These are phyloP conservation scores for Coprinopsis cinerea DNA, from an alignment of 768 basidiomycete species.

Conservation along the genomic window DNA sequence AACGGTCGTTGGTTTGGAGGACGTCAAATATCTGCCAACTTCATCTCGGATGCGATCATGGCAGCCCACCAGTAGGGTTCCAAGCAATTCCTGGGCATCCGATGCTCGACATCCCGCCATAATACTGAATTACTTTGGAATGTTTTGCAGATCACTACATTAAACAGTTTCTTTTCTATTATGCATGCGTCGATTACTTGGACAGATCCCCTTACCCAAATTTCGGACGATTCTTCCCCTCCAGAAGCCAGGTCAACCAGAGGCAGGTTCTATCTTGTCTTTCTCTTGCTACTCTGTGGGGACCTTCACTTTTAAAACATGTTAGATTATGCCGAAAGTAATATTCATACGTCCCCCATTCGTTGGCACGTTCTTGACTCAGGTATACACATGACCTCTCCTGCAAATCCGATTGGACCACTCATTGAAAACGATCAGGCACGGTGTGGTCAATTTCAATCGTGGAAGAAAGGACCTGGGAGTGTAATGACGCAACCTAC, in stretches of 20 bases:
- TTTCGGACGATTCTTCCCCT: not conserved
- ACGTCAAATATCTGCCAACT: slow-evolving; percentile 77
- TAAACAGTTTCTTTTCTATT: slow-evolving; percentile 24
- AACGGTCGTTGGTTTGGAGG: slow-evolving; percentile 98
- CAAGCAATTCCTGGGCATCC: not conserved
- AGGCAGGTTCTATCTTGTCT: slow-evolving; percentile 18
- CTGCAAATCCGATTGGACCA: too few species aligned
- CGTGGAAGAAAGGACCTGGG: too few species aligned
- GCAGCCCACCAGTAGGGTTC: slow-evolving; percentile 67
- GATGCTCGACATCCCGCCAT: not conserved
- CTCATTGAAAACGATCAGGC: too few species aligned
- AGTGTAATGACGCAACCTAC: too few species aligned
- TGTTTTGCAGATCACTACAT: slow-evolving; percentile 19
- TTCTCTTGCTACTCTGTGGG: slow-evolving; percentile 1
- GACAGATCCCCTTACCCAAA: not conserved
- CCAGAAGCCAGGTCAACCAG: slow-evolving; percentile 7
- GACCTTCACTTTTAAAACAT: slow-evolving; percentile 9
- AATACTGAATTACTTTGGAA: slow-evolving; percentile 28
- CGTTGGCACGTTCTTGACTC: too few species aligned
- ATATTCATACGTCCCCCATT: slow-evolving; percentile 2
- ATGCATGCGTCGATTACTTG: slow-evolving; percentile 20
- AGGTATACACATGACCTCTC: too few species aligned
- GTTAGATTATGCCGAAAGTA: slow-evolving; percentile 17
- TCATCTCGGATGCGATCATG: slow-evolving; percentile 93
- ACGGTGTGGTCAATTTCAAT: too few species aligned